Evolutionary conservation across 23 red algal genomes (phyloP).

Genomic region (Porphyridium purpureum): DNA sequence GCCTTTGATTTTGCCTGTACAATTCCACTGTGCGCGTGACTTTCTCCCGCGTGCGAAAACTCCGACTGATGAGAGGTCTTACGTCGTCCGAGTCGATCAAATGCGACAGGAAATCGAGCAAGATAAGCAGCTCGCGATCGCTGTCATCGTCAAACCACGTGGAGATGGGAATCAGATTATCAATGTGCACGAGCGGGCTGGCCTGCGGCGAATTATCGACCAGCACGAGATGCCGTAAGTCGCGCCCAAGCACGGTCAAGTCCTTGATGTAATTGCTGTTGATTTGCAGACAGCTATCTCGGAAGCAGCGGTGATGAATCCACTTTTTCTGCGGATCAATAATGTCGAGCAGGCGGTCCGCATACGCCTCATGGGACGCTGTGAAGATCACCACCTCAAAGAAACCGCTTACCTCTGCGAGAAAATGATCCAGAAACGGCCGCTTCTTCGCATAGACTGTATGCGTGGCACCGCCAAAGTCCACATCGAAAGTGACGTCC

Average conservation of each 20-base stretch:
- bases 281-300: slow-evolving; percentile 55
- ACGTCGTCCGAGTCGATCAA: no score
- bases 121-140: no score
- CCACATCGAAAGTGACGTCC: slow-evolving; percentile 57
- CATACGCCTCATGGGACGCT: slow-evolving; percentile 70
- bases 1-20: no score
- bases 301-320: slow-evolving; percentile 40
- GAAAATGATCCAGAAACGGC: slow-evolving; percentile 60
- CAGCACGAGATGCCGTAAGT: slow-evolving; percentile 62
- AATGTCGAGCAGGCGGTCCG: slow-evolving; percentile 70
- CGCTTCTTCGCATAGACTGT: slow-evolving; percentile 74
- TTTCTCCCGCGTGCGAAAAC: no score
- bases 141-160: no score
- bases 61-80: no score
- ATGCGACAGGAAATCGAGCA: no score
- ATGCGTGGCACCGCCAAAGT: slow-evolving; percentile 38
- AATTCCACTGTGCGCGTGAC: no score
- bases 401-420: slow-evolving; percentile 27
- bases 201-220: slow-evolving; percentile 87
- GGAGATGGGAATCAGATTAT: no score
- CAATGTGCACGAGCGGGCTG: no score
- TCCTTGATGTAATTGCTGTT: slow-evolving; percentile 85
- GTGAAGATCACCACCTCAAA: slow-evolving; percentile 96
- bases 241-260: slow-evolving; percentile 65
- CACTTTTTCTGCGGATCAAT: slow-evolving; percentile 20